These are phyloP conservation scores for Exophiala sp. DNA, from an alignment of 2,329 filamentous ascomycete genomes.

Conservation along the genomic window DNA sequence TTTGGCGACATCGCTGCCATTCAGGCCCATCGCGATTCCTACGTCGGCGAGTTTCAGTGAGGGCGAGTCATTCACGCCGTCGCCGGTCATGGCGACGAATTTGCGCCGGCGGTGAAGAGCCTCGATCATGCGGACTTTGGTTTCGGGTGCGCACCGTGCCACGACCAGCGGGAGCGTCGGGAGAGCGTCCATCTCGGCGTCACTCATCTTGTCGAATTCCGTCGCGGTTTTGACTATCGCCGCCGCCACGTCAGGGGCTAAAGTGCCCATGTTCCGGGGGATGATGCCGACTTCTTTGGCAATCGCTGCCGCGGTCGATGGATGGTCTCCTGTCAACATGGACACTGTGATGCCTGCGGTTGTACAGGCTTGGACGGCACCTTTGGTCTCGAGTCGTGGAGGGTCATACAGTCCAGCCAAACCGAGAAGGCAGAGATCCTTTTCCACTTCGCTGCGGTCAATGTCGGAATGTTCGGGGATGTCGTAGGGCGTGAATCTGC, in stretches of 20 bases:
- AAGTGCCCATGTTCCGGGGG: slow-evolving; percentile 40
- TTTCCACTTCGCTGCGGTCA: slow-evolving; percentile 47
- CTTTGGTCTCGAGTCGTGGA: slow-evolving; percentile 54
- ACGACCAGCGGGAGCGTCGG: slow-evolving; percentile 73
- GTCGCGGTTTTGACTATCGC: slow-evolving; percentile 51
- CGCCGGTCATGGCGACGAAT: slow-evolving; percentile 82
- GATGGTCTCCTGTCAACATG: slow-evolving; percentile 55
- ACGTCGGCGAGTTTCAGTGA: slow-evolving; percentile 76
- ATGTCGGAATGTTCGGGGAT: slow-evolving; percentile 32
- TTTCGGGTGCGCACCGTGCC: slow-evolving; percentile 75
- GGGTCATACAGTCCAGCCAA: slow-evolving; percentile 58
- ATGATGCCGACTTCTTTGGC: slow-evolving; percentile 54
- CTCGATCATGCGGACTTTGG: slow-evolving; percentile 87
- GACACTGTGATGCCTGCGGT: slow-evolving; percentile 53
- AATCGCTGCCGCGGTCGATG: slow-evolving; percentile 52
- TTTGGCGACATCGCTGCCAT: slow-evolving; percentile 79
- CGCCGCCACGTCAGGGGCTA: slow-evolving; percentile 43
- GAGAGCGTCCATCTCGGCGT: slow-evolving; percentile 56
- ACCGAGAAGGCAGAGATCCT: slow-evolving; percentile 51
- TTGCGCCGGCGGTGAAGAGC: slow-evolving; percentile 69
- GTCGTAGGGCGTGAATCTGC: slow-evolving; percentile 31
- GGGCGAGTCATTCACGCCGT: slow-evolving; percentile 81
- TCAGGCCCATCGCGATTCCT: slow-evolving; percentile 81
- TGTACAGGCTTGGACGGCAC: slow-evolving; percentile 49
- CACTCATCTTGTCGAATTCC: slow-evolving; percentile 50